Conservation (phyloP, 1,284 basidiomycete genomes). For the Acaromyces ingoldii region DNA sequence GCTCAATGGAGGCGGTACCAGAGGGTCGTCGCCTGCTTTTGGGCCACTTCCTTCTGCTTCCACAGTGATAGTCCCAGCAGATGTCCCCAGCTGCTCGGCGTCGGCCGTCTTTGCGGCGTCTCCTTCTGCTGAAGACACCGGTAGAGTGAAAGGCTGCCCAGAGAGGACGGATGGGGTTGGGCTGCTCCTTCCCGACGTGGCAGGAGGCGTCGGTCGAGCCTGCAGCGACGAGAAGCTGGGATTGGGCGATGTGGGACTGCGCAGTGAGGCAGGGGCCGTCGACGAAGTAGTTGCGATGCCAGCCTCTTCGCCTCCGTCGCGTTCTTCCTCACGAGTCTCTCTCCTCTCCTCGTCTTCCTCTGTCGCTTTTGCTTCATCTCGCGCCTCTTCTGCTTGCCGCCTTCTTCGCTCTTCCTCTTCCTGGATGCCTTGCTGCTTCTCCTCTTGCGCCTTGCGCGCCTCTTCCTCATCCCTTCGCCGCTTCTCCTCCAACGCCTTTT, state of each 20-base stretch:
- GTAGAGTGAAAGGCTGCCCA: no score
- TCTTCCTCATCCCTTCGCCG: not conserved
- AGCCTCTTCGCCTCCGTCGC: not conserved
- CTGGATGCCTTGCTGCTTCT: conserved; percentile 15
- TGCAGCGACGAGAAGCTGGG: conserved; percentile 38
- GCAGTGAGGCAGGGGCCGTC: not conserved
- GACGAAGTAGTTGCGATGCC: not conserved
- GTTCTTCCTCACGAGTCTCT: not conserved
- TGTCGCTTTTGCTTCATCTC: not conserved
- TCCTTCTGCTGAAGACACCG: no score
- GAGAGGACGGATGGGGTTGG: not conserved
- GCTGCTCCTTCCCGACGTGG: conserved; percentile 25
- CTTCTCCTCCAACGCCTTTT: no score
- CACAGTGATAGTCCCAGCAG: no score
- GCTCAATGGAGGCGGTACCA: no score
- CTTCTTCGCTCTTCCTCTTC: conserved; percentile 1
- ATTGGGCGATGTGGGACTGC: conserved; percentile 20
- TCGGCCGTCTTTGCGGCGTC: no score
- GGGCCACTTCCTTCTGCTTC: no score
- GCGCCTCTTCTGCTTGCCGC: conserved; percentile 7
- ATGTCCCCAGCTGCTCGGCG: no score
- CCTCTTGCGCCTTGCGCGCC: not conserved
- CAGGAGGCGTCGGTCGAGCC: conserved; percentile 37
- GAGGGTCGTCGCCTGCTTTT: no score
- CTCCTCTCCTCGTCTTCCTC: conserved; percentile 2